A percentile compares a stretch with the other conserved stretches of the same genome.
phyloP scores from a whole-genome alignment of 2,329 filamentous ascomycete genomes.

The Cladosporium sp. region DNA sequence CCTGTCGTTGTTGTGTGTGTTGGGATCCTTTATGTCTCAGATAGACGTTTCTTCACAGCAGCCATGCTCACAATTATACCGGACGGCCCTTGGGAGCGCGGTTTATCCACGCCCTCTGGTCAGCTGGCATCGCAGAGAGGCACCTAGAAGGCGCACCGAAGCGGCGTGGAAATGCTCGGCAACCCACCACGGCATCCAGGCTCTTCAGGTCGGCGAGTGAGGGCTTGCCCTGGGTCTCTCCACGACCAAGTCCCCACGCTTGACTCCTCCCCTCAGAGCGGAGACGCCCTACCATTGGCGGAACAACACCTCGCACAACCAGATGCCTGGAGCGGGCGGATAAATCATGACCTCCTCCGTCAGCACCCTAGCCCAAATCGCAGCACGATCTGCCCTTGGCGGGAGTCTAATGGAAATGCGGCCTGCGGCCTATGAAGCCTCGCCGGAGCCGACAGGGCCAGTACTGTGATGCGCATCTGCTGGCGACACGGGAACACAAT shows the following conservation, averaged over 20 bases:
- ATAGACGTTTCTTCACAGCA: not conserved
- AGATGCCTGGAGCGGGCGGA: constrained; percentile 14
- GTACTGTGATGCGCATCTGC: constrained; percentile 7
- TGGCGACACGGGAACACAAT: constrained; percentile 9
- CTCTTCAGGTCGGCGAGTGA: not conserved
- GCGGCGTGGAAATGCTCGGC: constrained; percentile 6
- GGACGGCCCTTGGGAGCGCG: not conserved
- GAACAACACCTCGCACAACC: constrained; percentile 12
- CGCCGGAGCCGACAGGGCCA: constrained; percentile 3
- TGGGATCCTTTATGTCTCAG: not conserved
- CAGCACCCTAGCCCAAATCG: constrained; percentile 14
- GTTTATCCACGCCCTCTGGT: constrained; percentile 8
- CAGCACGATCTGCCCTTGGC: constrained; percentile 18
- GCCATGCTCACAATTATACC: constrained; percentile 3
- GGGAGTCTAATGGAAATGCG: constrained; percentile 9
- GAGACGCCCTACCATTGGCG: constrained; percentile 6
- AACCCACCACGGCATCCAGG: constrained; percentile 1
- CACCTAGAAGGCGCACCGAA: constrained; percentile 13
- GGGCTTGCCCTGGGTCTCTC: not conserved
- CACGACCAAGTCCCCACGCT: constrained; percentile 7
- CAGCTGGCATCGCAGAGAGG: constrained; percentile 3
- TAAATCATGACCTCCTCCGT: constrained; percentile 17
- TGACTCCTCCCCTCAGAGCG: not conserved
- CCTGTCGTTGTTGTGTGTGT: not conserved
- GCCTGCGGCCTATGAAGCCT: constrained; percentile 5